Evolutionary conservation across 176 grass and related monocot species (phyloP).

Genomic region (Avena sativa): DNA sequence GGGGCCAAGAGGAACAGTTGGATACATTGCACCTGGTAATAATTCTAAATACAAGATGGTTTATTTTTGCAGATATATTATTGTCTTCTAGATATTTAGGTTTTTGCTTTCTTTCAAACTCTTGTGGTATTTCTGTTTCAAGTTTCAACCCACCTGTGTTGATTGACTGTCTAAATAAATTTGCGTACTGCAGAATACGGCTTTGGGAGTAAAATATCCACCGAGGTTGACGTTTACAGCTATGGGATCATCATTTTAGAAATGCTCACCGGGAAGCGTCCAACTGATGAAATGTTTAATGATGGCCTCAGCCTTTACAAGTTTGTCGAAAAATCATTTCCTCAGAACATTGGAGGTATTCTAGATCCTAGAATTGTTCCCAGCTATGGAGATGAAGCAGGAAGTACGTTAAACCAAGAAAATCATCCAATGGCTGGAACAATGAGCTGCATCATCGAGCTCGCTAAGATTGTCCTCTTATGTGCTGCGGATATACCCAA

Average conservation of each 20-base stretch:
- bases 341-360: conserved; percentile 18
- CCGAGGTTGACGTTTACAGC: conserved; percentile 57
- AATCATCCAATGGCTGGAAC: background rate
- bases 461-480: conserved; percentile 49
- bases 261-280: conserved; percentile 55
- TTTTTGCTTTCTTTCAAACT: background rate
- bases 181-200: conserved; percentile 47
- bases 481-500: conserved; percentile 46
- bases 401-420: background rate
- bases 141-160: background rate
- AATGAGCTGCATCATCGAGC: conserved; percentile 25
- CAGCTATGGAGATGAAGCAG: background rate
- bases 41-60: no score
- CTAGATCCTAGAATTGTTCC: conserved; percentile 34
- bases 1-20: conserved; percentile 42
- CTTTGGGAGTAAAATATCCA: conserved; percentile 47
- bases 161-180: background rate
- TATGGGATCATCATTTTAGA: conserved; percentile 60
- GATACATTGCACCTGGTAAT: conserved; percentile 54
- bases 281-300: conserved; percentile 53
- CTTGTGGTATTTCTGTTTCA: background rate
- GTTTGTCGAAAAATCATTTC: conserved; percentile 42
- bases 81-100: background rate
- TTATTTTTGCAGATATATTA: background rate
- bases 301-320: conserved; percentile 53